These are phyloP conservation scores for Solanum bulbocastanum DNA, from an alignment of 257 asterid species.

Conservation along the genomic window DNA sequence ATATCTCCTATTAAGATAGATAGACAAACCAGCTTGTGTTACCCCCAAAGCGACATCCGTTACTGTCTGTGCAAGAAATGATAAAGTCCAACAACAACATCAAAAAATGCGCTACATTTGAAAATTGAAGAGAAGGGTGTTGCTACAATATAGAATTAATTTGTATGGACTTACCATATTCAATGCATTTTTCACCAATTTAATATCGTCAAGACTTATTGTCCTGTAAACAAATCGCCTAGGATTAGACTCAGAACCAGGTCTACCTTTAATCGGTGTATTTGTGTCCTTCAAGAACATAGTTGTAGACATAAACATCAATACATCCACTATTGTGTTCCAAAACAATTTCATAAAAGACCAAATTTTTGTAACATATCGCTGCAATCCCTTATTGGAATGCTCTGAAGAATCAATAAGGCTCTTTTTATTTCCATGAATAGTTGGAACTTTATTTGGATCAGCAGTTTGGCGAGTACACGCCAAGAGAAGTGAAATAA, in stretches of 20 bases:
- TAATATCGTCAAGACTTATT: slow-evolving; percentile 16
- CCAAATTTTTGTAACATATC: neutral
- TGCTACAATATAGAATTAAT: neutral
- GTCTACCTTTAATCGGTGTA: slow-evolving; percentile 14
- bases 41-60: slow-evolving; percentile 32
- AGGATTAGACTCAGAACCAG: slow-evolving; percentile 11
- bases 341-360: neutral
- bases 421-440: slow-evolving; percentile 1
- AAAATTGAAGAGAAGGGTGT: neutral
- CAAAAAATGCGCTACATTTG: neutral
- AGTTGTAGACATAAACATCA: slow-evolving; percentile 17
- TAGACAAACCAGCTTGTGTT: slow-evolving; percentile 28
- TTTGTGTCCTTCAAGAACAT: slow-evolving; percentile 21
- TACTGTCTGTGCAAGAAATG: slow-evolving; percentile 14
- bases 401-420: too few species aligned
- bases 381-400: neutral
- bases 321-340: slow-evolving; percentile 15
- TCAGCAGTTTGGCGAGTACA: slow-evolving; percentile 20
- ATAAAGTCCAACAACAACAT: neutral
- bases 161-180: slow-evolving; percentile 6
- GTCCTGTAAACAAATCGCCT: slow-evolving; percentile 14
- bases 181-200: slow-evolving; percentile 11
- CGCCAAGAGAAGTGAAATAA: slow-evolving; percentile 21
- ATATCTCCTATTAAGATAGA: slow-evolving; percentile 26
- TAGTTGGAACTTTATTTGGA: slow-evolving; percentile 11